These are phyloP conservation scores for Malassezia obtusa DNA, from an alignment of 1,284 basidiomycete species.

Conservation along the genomic window DNA sequence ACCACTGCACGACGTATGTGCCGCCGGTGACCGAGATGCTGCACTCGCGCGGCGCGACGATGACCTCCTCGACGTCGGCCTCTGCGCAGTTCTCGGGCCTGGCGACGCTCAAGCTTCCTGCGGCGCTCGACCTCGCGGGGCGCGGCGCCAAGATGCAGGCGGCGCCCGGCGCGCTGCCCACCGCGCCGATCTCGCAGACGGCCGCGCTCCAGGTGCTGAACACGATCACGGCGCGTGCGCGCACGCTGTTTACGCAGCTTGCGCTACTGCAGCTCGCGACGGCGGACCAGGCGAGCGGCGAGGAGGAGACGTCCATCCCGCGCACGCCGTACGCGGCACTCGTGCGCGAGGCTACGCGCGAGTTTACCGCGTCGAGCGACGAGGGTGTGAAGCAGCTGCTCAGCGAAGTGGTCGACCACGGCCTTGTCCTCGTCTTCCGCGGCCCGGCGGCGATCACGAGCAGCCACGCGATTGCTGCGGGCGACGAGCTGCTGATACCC, in stretches of 20 bases:
- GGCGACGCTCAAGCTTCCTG: constrained; percentile 6
- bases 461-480: constrained; percentile 17
- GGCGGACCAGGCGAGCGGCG: neutral
- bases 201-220: constrained; percentile 17
- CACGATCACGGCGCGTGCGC: constrained; percentile 15
- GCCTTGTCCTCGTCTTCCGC: constrained; percentile 11
- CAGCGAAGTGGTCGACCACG: constrained; percentile 18
- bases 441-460: constrained; percentile 9
- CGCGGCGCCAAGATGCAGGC: constrained; percentile 5
- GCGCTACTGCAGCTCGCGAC: constrained; percentile 7
- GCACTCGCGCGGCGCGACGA: constrained; percentile 13
- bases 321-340: constrained; percentile 9
- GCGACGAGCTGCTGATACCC: constrained; percentile 16
- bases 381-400: constrained; percentile 17
- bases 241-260: constrained; percentile 13
- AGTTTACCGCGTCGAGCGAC: constrained; percentile 15
- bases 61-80: neutral
- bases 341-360: constrained; percentile 11
- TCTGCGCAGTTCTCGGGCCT: constrained; percentile 5
- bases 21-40: constrained; percentile 15
- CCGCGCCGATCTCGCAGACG: constrained; percentile 3
- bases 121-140: constrained; percentile 13
- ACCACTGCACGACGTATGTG: constrained; percentile 14
- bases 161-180: neutral
- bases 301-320: neutral